Percentiles rank a stretch among this genome's conserved stretches.
These are phyloP conservation scores for Xylaria sp. DNA, from an alignment of 2,329 filamentous ascomycete species.

Conservation along the genomic window DNA sequence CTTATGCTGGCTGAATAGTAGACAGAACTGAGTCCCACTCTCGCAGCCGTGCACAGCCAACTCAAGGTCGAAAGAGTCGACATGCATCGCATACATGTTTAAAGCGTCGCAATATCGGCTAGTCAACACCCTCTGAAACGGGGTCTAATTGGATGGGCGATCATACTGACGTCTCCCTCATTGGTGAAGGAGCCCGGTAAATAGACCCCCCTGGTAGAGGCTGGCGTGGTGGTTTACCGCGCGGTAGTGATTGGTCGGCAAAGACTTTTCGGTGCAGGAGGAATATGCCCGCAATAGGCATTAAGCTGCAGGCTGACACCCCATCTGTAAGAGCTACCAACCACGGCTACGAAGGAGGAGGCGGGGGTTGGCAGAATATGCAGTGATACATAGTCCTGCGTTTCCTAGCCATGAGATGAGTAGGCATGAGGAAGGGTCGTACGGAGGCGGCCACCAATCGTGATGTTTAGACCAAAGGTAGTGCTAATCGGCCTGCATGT, in stretches of 20 bases:
- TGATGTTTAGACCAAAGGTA: background rate
- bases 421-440: background rate
- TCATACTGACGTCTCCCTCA: background rate
- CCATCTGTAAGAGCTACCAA: background rate
- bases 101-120: constrained; percentile 1
- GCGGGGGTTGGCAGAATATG: background rate
- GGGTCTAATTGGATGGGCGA: constrained; percentile 3
- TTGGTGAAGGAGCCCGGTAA: background rate
- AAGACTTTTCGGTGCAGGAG: background rate
- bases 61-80: background rate
- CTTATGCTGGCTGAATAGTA: background rate
- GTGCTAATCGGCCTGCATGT: constrained; percentile 5
- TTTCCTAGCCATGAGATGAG: background rate
- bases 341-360: constrained; percentile 2
- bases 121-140: background rate
- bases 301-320: constrained; percentile 7
- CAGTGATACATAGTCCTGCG: background rate
- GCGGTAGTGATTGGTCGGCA: constrained; percentile 16
- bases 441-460: background rate
- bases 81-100: background rate
- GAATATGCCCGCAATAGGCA: constrained; percentile 18
- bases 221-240: constrained; percentile 8
- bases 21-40: constrained; percentile 16
- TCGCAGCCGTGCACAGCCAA: background rate
- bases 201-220: background rate